Conservation (phyloP, 2,329 filamentous ascomycete genomes). For the Herpotrichia juniperi region DNA sequence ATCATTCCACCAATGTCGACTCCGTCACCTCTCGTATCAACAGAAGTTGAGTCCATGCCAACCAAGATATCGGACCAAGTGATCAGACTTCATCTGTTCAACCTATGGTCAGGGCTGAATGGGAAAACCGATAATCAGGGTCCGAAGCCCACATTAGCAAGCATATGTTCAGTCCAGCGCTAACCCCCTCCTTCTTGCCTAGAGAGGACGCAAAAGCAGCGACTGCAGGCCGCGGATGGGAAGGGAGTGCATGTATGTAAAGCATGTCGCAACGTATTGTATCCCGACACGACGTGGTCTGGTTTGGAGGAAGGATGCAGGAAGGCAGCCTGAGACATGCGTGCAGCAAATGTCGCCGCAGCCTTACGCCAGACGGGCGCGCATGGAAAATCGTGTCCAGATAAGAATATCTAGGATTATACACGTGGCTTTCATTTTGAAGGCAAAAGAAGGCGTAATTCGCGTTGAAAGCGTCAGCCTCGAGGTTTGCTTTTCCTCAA, state of each 20-base stretch:
- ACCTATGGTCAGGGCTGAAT: no score
- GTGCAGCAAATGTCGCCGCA: not conserved
- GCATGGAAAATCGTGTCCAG: no score
- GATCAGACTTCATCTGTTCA: not conserved
- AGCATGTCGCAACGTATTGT: not conserved
- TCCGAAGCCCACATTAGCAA: not conserved
- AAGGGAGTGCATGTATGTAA: not conserved
- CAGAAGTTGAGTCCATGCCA: no score
- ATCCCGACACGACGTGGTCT: not conserved
- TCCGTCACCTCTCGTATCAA: no score
- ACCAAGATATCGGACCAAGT: not conserved
- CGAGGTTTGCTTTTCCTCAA: no score
- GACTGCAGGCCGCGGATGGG: not conserved
- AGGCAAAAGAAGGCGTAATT: no score
- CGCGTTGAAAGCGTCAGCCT: no score
- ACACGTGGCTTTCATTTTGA: no score
- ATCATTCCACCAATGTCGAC: no score
- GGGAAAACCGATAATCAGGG: not conserved
- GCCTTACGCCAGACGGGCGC: not conserved
- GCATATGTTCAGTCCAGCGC: not conserved
- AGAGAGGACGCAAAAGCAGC: not conserved
- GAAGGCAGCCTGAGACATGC: constrained; percentile 3
- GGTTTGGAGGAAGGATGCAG: not conserved
- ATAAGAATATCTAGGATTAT: no score
- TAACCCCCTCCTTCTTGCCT: not conserved